phyloP scores from a whole-genome alignment of 768 basidiomycete species.

The Psilocybe cyanescens region DNA sequence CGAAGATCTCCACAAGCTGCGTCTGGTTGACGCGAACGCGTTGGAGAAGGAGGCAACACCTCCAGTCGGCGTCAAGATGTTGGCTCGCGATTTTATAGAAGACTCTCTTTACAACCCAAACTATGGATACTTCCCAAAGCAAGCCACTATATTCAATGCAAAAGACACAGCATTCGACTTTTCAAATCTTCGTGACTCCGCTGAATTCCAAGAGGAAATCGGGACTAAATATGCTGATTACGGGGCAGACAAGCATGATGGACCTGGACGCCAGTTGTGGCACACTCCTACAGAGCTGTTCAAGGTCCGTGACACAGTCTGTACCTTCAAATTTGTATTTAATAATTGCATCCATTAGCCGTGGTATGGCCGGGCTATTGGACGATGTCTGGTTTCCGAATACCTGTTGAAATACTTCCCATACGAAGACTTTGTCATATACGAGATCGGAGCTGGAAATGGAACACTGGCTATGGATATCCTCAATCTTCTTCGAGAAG shows the following conservation, averaged over 20 bases:
- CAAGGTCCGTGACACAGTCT: constrained; percentile 58
- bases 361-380: constrained; percentile 91
- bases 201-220: constrained; percentile 84
- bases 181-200: constrained; percentile 59
- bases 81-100: constrained; percentile 95
- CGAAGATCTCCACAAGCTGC: constrained; percentile 44
- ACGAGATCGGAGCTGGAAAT: constrained; percentile 98
- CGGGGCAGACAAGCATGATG: constrained; percentile 60
- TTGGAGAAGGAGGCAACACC: constrained; percentile 60
- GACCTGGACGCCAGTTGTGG: constrained; percentile 92
- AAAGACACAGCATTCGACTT: constrained; percentile 71
- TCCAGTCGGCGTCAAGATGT: constrained; percentile 87
- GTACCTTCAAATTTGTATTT: background rate
- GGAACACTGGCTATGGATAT: constrained; percentile 92
- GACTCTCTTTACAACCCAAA: constrained; percentile 96
- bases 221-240: constrained; percentile 75
- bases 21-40: constrained; percentile 71
- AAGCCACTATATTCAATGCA: constrained; percentile 86
- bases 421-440: constrained; percentile 93
- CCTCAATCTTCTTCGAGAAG: constrained; percentile 74
- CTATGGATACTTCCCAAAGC: constrained; percentile 96
- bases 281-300: constrained; percentile 98
- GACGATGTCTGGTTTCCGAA: constrained; percentile 85
- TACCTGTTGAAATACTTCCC: constrained; percentile 96
- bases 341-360: constrained; percentile 57